Evolutionary conservation across 768 basidiomycete genomes (phyloP).

Genomic region (Psilocybe tampanensis): DNA sequence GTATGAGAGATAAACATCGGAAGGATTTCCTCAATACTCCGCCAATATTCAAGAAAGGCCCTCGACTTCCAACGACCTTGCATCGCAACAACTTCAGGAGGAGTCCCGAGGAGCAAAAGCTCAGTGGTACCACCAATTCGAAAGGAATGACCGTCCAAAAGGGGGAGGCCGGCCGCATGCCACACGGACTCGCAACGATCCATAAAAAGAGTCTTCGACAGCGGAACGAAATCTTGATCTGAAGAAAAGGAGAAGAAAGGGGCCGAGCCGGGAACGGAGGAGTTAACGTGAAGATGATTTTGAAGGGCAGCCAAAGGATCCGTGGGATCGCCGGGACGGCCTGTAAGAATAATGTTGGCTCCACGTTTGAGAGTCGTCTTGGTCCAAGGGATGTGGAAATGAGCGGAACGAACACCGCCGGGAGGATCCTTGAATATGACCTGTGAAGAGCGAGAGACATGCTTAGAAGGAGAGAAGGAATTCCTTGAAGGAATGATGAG

Average conservation of each 20-base stretch:
- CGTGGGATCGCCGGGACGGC: neutral
- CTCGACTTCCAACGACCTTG: slow-evolving; percentile 30
- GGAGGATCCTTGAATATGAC: neutral
- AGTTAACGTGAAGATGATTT: neutral
- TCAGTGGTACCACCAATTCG: slow-evolving; percentile 25
- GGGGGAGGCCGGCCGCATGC: neutral
- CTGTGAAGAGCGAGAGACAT: slow-evolving; percentile 11
- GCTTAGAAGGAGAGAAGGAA: slow-evolving; percentile 15
- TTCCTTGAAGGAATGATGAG: slow-evolving; percentile 14
- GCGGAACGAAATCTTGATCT: neutral
- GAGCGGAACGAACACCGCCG: slow-evolving; percentile 8
- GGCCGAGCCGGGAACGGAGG: neutral
- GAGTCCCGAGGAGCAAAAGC: slow-evolving; percentile 20
- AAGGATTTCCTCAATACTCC: slow-evolving; percentile 13
- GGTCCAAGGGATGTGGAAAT: slow-evolving; percentile 36
- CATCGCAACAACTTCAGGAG: slow-evolving; percentile 27
- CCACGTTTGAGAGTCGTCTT: slow-evolving; percentile 31
- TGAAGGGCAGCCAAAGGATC: neutral
- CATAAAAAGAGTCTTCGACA: neutral
- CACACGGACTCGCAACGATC: neutral
- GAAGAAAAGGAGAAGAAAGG: neutral
- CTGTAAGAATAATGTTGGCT: slow-evolving; percentile 28
- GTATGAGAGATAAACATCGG: slow-evolving; percentile 9
- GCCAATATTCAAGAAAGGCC: slow-evolving; percentile 27
- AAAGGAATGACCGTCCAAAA: slow-evolving; percentile 22